Evolutionary conservation across 2,329 filamentous ascomycete genomes (phyloP).

Genomic region (Coleophoma cylindrospora): DNA sequence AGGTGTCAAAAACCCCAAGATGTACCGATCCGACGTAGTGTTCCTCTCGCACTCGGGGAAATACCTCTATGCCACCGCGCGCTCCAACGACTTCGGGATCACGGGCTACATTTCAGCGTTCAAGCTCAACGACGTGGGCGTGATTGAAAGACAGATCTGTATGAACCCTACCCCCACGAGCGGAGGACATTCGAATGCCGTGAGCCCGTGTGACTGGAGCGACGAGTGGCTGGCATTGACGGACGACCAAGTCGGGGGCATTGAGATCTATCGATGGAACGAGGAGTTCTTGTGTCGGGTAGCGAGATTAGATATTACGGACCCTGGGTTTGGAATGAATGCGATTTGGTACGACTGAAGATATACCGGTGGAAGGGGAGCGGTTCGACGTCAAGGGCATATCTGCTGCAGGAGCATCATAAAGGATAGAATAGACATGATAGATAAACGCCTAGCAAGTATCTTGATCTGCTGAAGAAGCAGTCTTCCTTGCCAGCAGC

Average conservation of each 20-base stretch:
- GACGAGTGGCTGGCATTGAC: conserved; percentile 90
- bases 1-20: conserved; percentile 37
- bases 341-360: conserved; percentile 83
- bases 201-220: conserved; percentile 76
- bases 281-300: conserved; percentile 77
- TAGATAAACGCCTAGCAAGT: too few species aligned
- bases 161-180: conserved; percentile 82
- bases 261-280: conserved; percentile 85
- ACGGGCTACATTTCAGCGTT: conserved; percentile 84
- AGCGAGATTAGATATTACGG: conserved; percentile 69
- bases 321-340: conserved; percentile 94
- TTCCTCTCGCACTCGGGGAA: conserved; percentile 62
- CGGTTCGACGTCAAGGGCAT: too few species aligned
- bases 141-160: conserved; percentile 73
- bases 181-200: conserved; percentile 83
- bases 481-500: too few species aligned
- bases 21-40: conserved; percentile 85
- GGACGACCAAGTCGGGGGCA: conserved; percentile 80
- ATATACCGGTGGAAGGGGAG: too few species aligned
- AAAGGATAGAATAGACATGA: too few species aligned
- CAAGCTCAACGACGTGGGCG: conserved; percentile 61
- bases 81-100: conserved; percentile 68
- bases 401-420: too few species aligned
- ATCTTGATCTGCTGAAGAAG: too few species aligned
- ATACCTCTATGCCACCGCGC: conserved; percentile 81